Conservation (phyloP, 495 filamentous ascomycete genomes). For the Bathelium albidoporum region DNA sequence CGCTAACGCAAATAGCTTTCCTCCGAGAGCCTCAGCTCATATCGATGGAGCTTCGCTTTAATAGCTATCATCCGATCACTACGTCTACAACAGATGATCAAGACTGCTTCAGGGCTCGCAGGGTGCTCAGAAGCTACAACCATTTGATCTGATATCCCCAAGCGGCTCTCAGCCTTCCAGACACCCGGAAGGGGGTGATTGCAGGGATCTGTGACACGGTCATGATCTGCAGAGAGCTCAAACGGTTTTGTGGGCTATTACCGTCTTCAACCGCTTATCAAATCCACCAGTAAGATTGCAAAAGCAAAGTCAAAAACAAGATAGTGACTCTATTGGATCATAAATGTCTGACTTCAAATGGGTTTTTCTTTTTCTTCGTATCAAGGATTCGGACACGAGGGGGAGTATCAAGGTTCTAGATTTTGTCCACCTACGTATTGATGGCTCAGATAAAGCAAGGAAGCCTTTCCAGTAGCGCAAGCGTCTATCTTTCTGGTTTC, state of each 20-base stretch:
- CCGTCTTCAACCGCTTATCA: not conserved
- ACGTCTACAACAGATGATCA: not conserved
- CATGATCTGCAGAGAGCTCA: not conserved
- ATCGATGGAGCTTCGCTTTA: not conserved
- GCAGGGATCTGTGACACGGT: not conserved
- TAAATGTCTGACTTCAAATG: not conserved
- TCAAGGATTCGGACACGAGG: too few relatives aligned
- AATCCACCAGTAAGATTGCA: not conserved
- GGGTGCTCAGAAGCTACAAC: not conserved
- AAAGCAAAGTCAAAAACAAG: not conserved
- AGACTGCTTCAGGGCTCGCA: not conserved
- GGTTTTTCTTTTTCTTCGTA: too few relatives aligned
- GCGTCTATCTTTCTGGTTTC: too few relatives aligned
- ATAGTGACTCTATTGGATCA: not conserved
- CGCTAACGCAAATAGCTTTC: not conserved
- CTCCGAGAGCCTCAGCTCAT: constrained; percentile 2
- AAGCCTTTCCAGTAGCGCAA: too few relatives aligned
- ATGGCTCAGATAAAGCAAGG: too few relatives aligned
- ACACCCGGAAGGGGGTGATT: not conserved
- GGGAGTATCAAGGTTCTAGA: too few relatives aligned
- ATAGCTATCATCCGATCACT: not conserved
- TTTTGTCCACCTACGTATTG: too few relatives aligned
- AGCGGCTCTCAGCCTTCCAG: not conserved
- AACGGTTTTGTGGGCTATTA: not conserved
- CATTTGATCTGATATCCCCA: not conserved